phyloP scores from a whole-genome alignment of 78 protist species.

The Paulinella micropora region DNA sequence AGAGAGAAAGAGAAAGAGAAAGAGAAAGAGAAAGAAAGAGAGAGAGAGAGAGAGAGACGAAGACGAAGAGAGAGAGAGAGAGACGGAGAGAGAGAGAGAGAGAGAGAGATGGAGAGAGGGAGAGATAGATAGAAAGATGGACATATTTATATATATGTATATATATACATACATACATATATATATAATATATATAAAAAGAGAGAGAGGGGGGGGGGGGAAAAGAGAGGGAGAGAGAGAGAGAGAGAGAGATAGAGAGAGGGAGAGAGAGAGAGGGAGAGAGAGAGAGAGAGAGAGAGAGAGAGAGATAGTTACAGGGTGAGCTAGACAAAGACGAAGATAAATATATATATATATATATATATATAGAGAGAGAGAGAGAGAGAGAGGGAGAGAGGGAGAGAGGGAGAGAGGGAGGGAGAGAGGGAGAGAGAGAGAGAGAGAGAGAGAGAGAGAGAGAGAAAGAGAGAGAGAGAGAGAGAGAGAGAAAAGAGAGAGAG shows the following conservation, averaged over 20 bases:
- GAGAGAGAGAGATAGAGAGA: background rate
- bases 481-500: background rate
- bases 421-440: background rate
- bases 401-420: background rate
- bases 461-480: background rate
- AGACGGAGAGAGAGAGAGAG: too few relatives aligned
- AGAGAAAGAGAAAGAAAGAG: too few relatives aligned
- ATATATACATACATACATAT: too few relatives aligned
- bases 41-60: too few relatives aligned
- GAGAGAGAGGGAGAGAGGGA: background rate
- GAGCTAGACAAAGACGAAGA: background rate
- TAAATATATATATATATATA: background rate
- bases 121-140: too few relatives aligned
- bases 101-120: too few relatives aligned
- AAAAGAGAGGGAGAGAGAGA: background rate
- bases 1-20: too few relatives aligned
- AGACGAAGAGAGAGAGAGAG: too few relatives aligned
- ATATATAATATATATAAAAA: background rate
- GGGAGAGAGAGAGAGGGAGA: background rate
- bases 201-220: background rate
- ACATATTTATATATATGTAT: too few relatives aligned
- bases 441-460: background rate
- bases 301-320: background rate
- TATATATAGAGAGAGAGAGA: background rate
- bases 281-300: background rate